These are phyloP conservation scores for Phytophthora hibernalis DNA, from an alignment of 352 stramenopile species.

Conservation along the genomic window DNA sequence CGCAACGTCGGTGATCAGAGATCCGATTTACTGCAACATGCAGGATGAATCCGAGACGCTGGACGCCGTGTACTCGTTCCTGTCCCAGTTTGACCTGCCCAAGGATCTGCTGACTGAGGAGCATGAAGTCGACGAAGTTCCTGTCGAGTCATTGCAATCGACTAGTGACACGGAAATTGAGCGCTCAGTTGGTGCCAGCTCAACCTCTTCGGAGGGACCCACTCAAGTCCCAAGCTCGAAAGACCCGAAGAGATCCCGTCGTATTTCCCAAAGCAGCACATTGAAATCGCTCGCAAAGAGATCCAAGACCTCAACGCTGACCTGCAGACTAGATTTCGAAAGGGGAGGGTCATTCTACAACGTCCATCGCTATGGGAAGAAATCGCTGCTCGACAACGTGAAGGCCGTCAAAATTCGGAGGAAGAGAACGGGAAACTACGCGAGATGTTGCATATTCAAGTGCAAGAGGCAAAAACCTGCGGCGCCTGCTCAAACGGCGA, in stretches of 20 bases:
- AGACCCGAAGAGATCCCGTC: constrained; percentile 1
- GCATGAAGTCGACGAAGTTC: background rate
- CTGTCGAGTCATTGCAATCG: background rate
- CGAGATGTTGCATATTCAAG: constrained; percentile 34
- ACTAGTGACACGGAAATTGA: background rate
- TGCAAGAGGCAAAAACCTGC: constrained; percentile 36
- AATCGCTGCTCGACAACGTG: constrained; percentile 33
- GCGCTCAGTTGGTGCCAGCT: background rate
- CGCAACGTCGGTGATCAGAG: constrained; percentile 8
- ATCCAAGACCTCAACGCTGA: constrained; percentile 16
- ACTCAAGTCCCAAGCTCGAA: background rate
- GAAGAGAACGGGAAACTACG: constrained; percentile 33
- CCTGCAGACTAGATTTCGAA: constrained; percentile 3
- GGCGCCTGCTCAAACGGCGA: constrained; percentile 29
- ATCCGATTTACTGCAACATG: constrained; percentile 2
- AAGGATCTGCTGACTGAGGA: background rate
- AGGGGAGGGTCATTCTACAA: constrained; percentile 2
- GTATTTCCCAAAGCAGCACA: constrained; percentile 31
- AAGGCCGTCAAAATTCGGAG: constrained; percentile 22
- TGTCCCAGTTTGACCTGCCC: constrained; percentile 29
- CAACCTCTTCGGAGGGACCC: constrained; percentile 14
- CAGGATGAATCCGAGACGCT: constrained; percentile 16
- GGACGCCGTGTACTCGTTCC: constrained; percentile 25
- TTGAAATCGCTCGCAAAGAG: constrained; percentile 12
- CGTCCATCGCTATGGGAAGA: constrained; percentile 32